These are phyloP conservation scores for Theileria parva DNA, from an alignment of 169 alveolate species.

Conservation along the genomic window DNA sequence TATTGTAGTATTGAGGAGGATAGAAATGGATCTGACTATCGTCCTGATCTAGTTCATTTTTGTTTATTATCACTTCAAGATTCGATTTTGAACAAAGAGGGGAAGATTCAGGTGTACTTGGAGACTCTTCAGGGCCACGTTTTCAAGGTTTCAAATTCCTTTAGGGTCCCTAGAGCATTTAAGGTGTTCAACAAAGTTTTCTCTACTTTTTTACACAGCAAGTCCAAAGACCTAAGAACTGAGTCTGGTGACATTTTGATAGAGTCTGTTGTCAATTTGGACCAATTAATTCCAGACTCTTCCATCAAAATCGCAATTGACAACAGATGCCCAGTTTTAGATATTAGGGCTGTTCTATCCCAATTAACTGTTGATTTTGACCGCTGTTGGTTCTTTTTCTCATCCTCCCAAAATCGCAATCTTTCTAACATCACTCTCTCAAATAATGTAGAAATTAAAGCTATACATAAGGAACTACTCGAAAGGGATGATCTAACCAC, in stretches of 20 bases:
- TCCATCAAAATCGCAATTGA: slow-evolving; percentile 39
- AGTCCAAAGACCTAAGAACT: slow-evolving; percentile 41
- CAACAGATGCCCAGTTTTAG: slow-evolving; percentile 17
- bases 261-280: slow-evolving; percentile 38
- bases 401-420: slow-evolving; percentile 19
- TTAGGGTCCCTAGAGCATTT: slow-evolving; percentile 77
- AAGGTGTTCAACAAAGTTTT: slow-evolving; percentile 76
- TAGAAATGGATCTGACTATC: slow-evolving; percentile 52
- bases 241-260: slow-evolving; percentile 57
- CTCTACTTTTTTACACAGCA: slow-evolving; percentile 47
- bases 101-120: slow-evolving; percentile 62
- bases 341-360: slow-evolving; percentile 12
- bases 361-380: neutral
- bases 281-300: slow-evolving; percentile 27
- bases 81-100: slow-evolving; percentile 72
- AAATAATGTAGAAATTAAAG: slow-evolving; percentile 30
- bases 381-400: slow-evolving; percentile 19
- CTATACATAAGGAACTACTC: slow-evolving; percentile 7
- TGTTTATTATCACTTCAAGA: slow-evolving; percentile 72
- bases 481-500: slow-evolving; percentile 6
- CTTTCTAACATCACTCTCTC: slow-evolving; percentile 24
- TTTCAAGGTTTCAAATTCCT: slow-evolving; percentile 63
- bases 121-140: slow-evolving; percentile 64
- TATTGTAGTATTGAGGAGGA: slow-evolving; percentile 6
- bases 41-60: slow-evolving; percentile 68